Evolutionary conservation across 805 yeast species (phyloP), one percentile per base, ranked within the genome.

Genomic region (Candida montana): DNA sequence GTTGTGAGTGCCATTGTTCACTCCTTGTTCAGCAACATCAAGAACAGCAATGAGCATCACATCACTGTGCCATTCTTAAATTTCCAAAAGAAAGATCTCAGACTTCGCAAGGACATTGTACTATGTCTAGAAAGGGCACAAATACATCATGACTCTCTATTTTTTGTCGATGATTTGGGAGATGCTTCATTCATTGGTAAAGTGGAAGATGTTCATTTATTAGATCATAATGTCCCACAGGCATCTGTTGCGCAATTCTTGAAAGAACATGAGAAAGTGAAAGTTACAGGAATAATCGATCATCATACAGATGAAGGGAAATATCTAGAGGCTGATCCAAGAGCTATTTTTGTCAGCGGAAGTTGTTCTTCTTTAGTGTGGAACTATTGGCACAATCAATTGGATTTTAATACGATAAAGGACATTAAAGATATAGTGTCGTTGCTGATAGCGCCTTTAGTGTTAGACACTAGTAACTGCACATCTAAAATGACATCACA

Each of bases 281-380:
- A 59, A 5, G 78, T 83, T 0, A 60, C 62, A 1, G 81, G 80
- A 0, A 77, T 93, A 7, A 75, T 93, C 20, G 99, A 91, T 58
- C 99, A 91, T 58, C 99, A 91, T 58, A 83, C 72, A 15, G 96
- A 90, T 53, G 83, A 81, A 47, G 64, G 64, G 0, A 59, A 63
- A 8, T 77, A 68, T 49, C 29, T 49, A 15, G 65, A 75, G 33
- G 79, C 79, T 0, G 53, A 57, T 1, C 96, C 96, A 0, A 63
- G 93, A 40, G 62, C 83, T 2, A 68, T 90, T 34, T 60, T 65
- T 33, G 63, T 69, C 3, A 64, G 76, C 35, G 98, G 97, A 0
- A 85, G 96, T 45, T 89, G 96, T 59, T 74, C 88, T 5, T 72
- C 87, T 13, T 65, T 89, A 38, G 85, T 91, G 3, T 72, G 83